Conservation (phyloP, 176 grass and related monocot genomes). For the Melocanna baccifera region DNA sequence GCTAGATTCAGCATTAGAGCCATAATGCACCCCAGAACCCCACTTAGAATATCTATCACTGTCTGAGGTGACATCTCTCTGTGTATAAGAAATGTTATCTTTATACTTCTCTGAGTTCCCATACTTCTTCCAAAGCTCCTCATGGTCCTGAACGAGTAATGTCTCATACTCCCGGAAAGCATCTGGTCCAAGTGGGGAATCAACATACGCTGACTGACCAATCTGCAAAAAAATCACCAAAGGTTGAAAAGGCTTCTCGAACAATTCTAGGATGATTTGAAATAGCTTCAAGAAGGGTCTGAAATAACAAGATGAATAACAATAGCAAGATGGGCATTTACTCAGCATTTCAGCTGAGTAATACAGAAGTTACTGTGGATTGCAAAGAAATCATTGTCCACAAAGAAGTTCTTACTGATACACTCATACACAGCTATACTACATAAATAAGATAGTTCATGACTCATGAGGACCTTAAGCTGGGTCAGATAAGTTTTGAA, state of each 20-base stretch:
- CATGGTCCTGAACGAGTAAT: slow-evolving; percentile 84
- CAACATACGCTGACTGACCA: slow-evolving; percentile 67
- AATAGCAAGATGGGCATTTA: slow-evolving; percentile 11
- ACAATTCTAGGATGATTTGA: background rate
- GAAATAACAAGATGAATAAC: background rate
- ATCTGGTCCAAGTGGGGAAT: slow-evolving; percentile 93
- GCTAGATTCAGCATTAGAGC: slow-evolving; percentile 41
- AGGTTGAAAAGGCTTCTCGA: slow-evolving; percentile 2
- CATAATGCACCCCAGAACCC: slow-evolving; percentile 44
- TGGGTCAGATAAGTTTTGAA: background rate
- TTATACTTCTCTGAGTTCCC: slow-evolving; percentile 39
- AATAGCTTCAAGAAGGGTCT: slow-evolving; percentile 2
- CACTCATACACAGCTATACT: background rate
- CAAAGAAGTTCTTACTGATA: background rate
- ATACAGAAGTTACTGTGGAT: background rate
- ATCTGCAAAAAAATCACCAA: slow-evolving; percentile 51
- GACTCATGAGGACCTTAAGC: slow-evolving; percentile 2
- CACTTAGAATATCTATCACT: slow-evolving; percentile 32
- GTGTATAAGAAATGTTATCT: slow-evolving; percentile 5
- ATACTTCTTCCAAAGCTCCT: slow-evolving; percentile 71
- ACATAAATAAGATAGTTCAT: background rate
- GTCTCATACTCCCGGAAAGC: slow-evolving; percentile 90
- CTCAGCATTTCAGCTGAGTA: background rate
- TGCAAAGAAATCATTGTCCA: background rate
- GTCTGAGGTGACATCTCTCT: slow-evolving; percentile 39